These are phyloP conservation scores for Monosporascus sp. DNA, from an alignment of 2,329 filamentous ascomycete species.

Conservation along the genomic window DNA sequence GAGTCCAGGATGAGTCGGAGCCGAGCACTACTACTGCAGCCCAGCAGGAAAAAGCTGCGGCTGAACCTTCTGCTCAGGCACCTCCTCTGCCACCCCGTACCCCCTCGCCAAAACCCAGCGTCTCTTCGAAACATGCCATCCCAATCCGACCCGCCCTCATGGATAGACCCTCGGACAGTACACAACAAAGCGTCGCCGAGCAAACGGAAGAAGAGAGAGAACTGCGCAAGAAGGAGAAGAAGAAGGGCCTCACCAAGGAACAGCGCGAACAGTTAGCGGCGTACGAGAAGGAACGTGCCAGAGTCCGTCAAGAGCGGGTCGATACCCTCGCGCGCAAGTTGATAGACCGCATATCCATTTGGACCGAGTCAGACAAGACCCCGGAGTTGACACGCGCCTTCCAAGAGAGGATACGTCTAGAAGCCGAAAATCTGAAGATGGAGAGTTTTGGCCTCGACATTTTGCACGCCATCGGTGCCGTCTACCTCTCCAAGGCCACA, in stretches of 20 bases:
- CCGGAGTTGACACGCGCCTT: slow-evolving; percentile 81
- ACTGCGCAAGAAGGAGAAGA: slow-evolving; percentile 71
- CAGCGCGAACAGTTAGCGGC: slow-evolving; percentile 87
- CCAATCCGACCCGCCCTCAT: slow-evolving; percentile 81
- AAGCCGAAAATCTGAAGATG: slow-evolving; percentile 98
- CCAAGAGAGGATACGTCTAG: slow-evolving; percentile 87
- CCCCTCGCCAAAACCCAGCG: slow-evolving; percentile 34
- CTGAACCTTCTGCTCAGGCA: slow-evolving; percentile 19
- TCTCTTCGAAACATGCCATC: slow-evolving; percentile 44
- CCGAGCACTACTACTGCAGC: slow-evolving; percentile 23
- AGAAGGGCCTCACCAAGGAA: slow-evolving; percentile 84
- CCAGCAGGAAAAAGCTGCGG: slow-evolving; percentile 22
- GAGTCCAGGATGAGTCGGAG: slow-evolving; percentile 26
- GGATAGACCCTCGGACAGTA: slow-evolving; percentile 76
- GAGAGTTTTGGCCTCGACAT: slow-evolving; percentile 97
- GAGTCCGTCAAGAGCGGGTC: slow-evolving; percentile 83
- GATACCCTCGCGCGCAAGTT: slow-evolving; percentile 80
- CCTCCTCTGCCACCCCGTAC: slow-evolving; percentile 27
- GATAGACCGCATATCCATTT: slow-evolving; percentile 82
- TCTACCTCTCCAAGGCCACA: slow-evolving; percentile 82
- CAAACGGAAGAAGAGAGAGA: slow-evolving; percentile 71
- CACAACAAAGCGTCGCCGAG: slow-evolving; percentile 51
- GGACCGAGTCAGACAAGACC: slow-evolving; percentile 95
- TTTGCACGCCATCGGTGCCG: slow-evolving; percentile 86
- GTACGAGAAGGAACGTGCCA: slow-evolving; percentile 79